Evolutionary conservation across 2,329 filamentous ascomycete species (phyloP).

Genomic region (Colletotrichum godetiae): DNA sequence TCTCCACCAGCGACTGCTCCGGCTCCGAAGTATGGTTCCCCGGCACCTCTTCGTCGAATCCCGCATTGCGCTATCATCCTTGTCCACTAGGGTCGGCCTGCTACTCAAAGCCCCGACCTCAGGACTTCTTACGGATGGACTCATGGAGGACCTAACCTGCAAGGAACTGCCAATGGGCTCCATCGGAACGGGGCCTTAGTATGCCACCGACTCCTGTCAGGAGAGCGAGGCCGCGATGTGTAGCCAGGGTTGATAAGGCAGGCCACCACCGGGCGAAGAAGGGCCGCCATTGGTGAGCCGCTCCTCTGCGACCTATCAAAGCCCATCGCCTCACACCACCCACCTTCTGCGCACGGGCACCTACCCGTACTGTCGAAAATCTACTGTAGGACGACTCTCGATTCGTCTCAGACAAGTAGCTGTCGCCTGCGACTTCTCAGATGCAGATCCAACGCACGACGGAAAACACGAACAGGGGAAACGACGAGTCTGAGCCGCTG

Average conservation of each 20-base stretch:
- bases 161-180: slow-evolving; percentile 26
- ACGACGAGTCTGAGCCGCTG: not conserved
- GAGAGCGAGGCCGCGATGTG: slow-evolving; percentile 17
- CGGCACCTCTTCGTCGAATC: slow-evolving; percentile 28
- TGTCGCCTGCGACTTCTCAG: slow-evolving; percentile 18
- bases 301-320: slow-evolving; percentile 10
- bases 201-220: slow-evolving; percentile 25
- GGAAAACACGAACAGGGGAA: not conserved
- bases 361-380: slow-evolving; percentile 6
- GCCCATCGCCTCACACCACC: slow-evolving; percentile 13
- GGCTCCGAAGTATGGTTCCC: slow-evolving; percentile 22
- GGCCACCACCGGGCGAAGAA: not conserved
- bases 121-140: not conserved
- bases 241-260: slow-evolving; percentile 14
- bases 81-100: slow-evolving; percentile 22
- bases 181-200: slow-evolving; percentile 30
- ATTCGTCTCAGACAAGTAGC: slow-evolving; percentile 13
- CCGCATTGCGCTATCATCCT: slow-evolving; percentile 36
- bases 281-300: slow-evolving; percentile 7
- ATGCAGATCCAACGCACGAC: slow-evolving; percentile 14
- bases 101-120: not conserved
- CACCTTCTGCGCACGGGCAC: slow-evolving; percentile 15
- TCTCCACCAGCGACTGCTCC: not conserved
- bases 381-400: not conserved
- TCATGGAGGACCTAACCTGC: not conserved